Percentiles rank a stretch among this genome's conserved stretches.
Conservation (phyloP, 148 eudicot genomes). For the Fagopyrum esculentum region DNA sequence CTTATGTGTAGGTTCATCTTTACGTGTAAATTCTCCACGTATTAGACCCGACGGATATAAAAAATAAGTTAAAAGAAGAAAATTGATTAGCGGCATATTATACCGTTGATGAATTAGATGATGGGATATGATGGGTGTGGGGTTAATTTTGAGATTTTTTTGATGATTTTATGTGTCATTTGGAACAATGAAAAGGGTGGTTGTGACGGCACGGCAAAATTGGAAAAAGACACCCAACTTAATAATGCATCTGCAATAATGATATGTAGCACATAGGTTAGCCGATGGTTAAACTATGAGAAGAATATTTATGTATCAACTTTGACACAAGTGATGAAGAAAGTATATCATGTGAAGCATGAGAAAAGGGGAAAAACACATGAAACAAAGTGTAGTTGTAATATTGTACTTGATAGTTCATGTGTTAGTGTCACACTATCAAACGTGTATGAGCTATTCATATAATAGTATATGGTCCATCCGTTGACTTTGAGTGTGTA, state of each 20-base stretch:
- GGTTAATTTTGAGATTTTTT: slow-evolving; percentile 1
- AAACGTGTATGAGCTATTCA: slow-evolving; percentile 5
- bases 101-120: not conserved
- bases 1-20: too few species aligned
- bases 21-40: too few species aligned
- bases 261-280: not conserved
- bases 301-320: not conserved
- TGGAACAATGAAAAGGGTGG: not conserved
- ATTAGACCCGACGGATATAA: too few species aligned
- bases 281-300: not conserved
- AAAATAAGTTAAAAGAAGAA: too few species aligned
- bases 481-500: not conserved
- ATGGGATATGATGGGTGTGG: slow-evolving; percentile 3
- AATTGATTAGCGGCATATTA: too few species aligned
- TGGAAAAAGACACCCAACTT: slow-evolving; percentile 8
- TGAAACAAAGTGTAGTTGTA: not conserved
- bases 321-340: not conserved
- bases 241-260: not conserved
- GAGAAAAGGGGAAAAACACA: not conserved
- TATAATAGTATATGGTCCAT: not conserved
- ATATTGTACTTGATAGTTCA: not conserved
- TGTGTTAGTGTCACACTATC: slow-evolving; percentile 1
- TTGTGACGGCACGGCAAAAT: slow-evolving; percentile 11
- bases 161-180: not conserved
- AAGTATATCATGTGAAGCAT: not conserved